Conservation (phyloP, 164 flowering plant genomes). For the Berberis thunbergii region DNA sequence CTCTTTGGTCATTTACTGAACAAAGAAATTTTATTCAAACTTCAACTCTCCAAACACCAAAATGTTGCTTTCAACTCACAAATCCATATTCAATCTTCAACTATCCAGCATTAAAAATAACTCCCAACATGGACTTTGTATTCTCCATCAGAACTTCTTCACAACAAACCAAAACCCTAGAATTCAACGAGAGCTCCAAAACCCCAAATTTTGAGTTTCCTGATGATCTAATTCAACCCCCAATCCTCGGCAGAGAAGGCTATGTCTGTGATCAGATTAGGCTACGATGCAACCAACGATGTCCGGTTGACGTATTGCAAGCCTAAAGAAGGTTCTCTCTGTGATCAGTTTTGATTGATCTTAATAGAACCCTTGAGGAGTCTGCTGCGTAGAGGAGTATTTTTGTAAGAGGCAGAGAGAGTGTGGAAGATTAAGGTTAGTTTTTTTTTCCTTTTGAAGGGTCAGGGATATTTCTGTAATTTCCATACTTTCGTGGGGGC, state of each 20-base stretch:
- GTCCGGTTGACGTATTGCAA: conserved; percentile 54
- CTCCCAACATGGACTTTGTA: background rate
- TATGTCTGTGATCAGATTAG: conserved; percentile 58
- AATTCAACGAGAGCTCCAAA: background rate
- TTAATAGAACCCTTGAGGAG: conserved; percentile 22
- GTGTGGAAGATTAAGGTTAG: too few species aligned
- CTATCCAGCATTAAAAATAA: background rate
- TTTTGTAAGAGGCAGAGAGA: too few species aligned
- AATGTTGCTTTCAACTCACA: too few species aligned
- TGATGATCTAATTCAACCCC: conserved; percentile 15
- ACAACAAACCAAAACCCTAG: too few species aligned
- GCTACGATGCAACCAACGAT: conserved; percentile 59
- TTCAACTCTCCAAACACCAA: too few species aligned
- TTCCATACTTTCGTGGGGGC: too few species aligned
- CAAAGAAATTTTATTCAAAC: too few species aligned
- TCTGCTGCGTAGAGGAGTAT: too few species aligned
- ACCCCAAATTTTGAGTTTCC: background rate
- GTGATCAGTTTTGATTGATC: conserved; percentile 48
- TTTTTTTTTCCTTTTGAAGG: too few species aligned
- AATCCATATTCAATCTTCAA: too few species aligned
- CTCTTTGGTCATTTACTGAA: too few species aligned
- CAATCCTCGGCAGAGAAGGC: conserved; percentile 74
- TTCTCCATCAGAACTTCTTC: background rate
- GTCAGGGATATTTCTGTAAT: too few species aligned
- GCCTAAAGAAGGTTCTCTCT: conserved; percentile 20